Conservation (phyloP, 1,139 yeast genomes). For the Geotrichum macrosporum region DNA sequence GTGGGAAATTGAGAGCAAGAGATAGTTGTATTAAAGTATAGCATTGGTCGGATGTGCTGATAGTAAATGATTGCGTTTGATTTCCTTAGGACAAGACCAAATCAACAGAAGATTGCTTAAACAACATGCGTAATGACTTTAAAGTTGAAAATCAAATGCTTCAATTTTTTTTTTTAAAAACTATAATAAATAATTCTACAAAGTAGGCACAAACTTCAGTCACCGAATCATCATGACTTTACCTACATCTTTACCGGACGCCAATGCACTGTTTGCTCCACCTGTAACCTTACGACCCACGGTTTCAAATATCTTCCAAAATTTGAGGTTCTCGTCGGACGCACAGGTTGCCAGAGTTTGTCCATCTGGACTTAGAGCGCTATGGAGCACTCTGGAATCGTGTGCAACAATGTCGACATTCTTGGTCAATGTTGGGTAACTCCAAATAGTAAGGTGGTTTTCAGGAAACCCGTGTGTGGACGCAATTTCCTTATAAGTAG, state of each 20-base stretch:
- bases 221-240: conserved; percentile 45
- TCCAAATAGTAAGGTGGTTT: conserved; percentile 76
- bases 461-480: conserved; percentile 95
- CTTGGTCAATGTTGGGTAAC: conserved; percentile 79
- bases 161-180: no score
- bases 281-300: conserved; percentile 38
- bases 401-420: conserved; percentile 91
- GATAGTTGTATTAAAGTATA: no score
- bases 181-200: background rate
- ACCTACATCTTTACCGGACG: conserved; percentile 39
- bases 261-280: conserved; percentile 25
- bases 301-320: conserved; percentile 84
- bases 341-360: conserved; percentile 91
- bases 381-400: conserved; percentile 79
- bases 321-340: conserved; percentile 93
- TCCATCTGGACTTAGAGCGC: conserved; percentile 86
- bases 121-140: no score
- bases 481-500: conserved; percentile 72
- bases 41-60: no score
- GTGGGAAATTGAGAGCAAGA: no score
- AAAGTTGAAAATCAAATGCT: no score
- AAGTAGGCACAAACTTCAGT: background rate
- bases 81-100: no score
- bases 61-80: no score
- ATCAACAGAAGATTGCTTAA: no score